Evolutionary conservation across 2,329 filamentous ascomycete genomes (phyloP).

Genomic region (Cytospora piceicola): DNA sequence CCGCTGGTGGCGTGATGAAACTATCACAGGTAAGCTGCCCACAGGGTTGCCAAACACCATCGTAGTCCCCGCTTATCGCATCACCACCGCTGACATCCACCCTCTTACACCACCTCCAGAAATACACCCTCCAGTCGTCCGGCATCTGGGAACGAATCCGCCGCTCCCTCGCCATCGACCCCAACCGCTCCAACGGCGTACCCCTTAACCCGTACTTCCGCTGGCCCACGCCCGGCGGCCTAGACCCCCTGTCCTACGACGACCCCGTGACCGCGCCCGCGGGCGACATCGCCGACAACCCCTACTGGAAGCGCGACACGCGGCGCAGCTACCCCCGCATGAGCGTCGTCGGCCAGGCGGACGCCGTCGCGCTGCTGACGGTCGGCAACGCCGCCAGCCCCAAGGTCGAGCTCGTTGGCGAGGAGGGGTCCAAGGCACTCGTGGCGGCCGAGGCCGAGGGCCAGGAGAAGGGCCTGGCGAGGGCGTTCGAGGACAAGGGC

Average conservation of each 20-base stretch:
- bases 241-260: constrained; percentile 73
- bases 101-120: constrained; percentile 56
- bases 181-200: constrained; percentile 86
- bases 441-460: constrained; percentile 77
- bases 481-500: constrained; percentile 69
- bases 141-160: constrained; percentile 89
- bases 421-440: constrained; percentile 63
- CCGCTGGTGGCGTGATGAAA: constrained; percentile 57
- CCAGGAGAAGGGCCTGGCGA: constrained; percentile 70
- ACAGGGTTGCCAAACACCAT: constrained; percentile 27
- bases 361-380: constrained; percentile 82
- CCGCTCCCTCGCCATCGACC: constrained; percentile 76
- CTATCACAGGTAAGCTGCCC: constrained; percentile 59
- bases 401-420: constrained; percentile 79
- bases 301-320: constrained; percentile 93
- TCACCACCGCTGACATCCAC: constrained; percentile 17
- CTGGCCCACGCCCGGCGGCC: constrained; percentile 76
- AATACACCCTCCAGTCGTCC: constrained; percentile 91
- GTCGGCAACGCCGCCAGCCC: constrained; percentile 82
- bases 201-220: constrained; percentile 93
- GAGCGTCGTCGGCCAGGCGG: constrained; percentile 79
- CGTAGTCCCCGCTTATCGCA: background rate
- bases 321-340: constrained; percentile 81
- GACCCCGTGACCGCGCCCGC: constrained; percentile 85
- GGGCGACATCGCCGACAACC: constrained; percentile 85